phyloP scores from a whole-genome alignment of 768 basidiomycete genomes.

The Lyophyllum semitale region DNA sequence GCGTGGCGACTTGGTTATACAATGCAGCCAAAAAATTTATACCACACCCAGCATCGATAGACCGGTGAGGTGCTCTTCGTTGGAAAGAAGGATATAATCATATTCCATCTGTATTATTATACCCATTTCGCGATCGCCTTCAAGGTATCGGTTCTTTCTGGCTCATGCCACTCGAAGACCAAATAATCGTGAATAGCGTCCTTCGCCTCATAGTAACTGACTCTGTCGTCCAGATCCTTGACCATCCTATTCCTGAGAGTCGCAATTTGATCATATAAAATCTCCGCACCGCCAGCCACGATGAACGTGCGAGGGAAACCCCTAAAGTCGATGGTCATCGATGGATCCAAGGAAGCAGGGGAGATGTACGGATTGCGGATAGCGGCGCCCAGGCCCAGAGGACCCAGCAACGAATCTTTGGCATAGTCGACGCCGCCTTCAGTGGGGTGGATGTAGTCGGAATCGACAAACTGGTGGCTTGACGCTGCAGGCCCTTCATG shows the following conservation, averaged over 20 bases:
- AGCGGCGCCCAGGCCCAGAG: slow-evolving; percentile 47
- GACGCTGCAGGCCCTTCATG: slow-evolving; percentile 42
- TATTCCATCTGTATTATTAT: background rate
- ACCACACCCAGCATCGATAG: too few relatives aligned
- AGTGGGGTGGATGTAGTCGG: slow-evolving; percentile 37
- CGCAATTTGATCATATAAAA: slow-evolving; percentile 50
- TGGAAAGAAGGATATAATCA: too few relatives aligned
- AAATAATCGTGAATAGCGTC: slow-evolving; percentile 60
- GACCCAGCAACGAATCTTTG: slow-evolving; percentile 45
- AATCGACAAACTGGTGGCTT: slow-evolving; percentile 26
- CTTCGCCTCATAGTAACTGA: slow-evolving; percentile 48
- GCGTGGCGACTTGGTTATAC: too few relatives aligned
- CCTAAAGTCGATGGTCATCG: slow-evolving; percentile 42
- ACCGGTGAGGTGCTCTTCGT: too few relatives aligned
- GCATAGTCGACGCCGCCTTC: slow-evolving; percentile 27
- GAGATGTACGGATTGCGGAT: slow-evolving; percentile 58
- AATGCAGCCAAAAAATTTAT: too few relatives aligned
- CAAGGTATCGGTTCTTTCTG: slow-evolving; percentile 50
- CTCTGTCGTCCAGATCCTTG: slow-evolving; percentile 49
- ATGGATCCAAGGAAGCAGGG: slow-evolving; percentile 48
- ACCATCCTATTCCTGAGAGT: slow-evolving; percentile 48
- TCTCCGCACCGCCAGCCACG: slow-evolving; percentile 56
- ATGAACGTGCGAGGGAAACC: slow-evolving; percentile 66
- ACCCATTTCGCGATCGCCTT: slow-evolving; percentile 54
- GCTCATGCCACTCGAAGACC: slow-evolving; percentile 50